Evolutionary conservation across 345 rosid species (phyloP).

Genomic region (Eucalyptus polyanthemos): DNA sequence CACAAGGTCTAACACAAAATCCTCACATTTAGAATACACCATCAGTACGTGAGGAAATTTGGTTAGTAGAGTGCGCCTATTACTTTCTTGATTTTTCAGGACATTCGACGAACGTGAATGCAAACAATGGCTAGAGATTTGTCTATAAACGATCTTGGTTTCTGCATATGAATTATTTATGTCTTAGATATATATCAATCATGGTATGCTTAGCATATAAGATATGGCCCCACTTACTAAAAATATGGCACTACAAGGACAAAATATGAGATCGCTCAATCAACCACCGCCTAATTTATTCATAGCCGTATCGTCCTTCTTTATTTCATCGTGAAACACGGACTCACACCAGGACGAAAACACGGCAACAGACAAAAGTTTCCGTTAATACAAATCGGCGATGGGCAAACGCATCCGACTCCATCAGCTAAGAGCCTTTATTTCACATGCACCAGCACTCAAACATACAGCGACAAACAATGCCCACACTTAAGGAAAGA

Average conservation of each 20-base stretch:
- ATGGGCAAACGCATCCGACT: not conserved
- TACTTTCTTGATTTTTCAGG: too few relatives aligned
- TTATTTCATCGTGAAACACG: not conserved
- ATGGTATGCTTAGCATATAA: not conserved
- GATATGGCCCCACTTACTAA: not conserved
- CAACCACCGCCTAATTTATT: not conserved
- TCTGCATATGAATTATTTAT: too few relatives aligned
- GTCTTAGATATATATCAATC: not conserved
- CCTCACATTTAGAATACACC: too few relatives aligned
- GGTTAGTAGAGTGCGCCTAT: too few relatives aligned
- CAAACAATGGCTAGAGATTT: too few relatives aligned
- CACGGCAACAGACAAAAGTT: not conserved
- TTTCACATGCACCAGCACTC: not conserved
- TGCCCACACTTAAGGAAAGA: not conserved
- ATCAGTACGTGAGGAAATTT: too few relatives aligned
- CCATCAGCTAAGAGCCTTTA: not conserved
- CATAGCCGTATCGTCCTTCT: not conserved
- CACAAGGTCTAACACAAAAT: too few relatives aligned
- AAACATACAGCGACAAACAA: not conserved
- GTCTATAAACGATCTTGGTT: too few relatives aligned
- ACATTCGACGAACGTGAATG: too few relatives aligned
- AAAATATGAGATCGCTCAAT: not conserved
- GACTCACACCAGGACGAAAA: not conserved
- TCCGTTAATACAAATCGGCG: not conserved
- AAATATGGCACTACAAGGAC: not conserved